Evolutionary conservation across 2,329 filamentous ascomycete genomes (phyloP).

Genomic region (Cercospora zeina): DNA sequence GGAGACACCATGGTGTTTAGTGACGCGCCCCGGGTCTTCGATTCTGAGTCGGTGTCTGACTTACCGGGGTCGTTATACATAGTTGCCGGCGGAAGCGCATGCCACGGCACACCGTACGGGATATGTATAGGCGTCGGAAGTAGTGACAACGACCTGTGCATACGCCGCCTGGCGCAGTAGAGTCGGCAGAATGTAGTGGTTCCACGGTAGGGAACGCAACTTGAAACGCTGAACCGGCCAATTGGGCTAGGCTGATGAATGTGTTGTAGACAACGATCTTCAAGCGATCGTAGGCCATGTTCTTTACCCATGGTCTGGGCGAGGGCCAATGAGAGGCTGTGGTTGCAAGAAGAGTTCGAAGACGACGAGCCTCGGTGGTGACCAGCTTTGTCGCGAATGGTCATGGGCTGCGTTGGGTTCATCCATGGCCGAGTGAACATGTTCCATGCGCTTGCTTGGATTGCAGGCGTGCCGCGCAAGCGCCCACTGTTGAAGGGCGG

Average conservation of each 20-base stretch:
- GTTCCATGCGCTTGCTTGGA: not conserved
- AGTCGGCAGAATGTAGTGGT: not conserved
- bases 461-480: not conserved
- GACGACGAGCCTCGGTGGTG: not conserved
- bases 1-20: not conserved
- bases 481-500: constrained; percentile 1
- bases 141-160: not conserved
- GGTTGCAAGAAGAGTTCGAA: not conserved
- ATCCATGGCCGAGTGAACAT: not conserved
- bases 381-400: not conserved
- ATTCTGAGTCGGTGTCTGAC: not conserved
- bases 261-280: not conserved
- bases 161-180: not conserved
- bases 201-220: not conserved
- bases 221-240: not conserved
- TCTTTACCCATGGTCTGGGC: not conserved
- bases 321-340: not conserved
- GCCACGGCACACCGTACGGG: not conserved
- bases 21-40: not conserved
- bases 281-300: not conserved
- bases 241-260: not conserved
- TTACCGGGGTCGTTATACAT: not conserved
- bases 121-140: not conserved
- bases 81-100: not conserved
- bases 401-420: not conserved